These are phyloP conservation scores for Mucor mucedo DNA, from an alignment of 371 early-diverging fungal species.

Conservation along the genomic window DNA sequence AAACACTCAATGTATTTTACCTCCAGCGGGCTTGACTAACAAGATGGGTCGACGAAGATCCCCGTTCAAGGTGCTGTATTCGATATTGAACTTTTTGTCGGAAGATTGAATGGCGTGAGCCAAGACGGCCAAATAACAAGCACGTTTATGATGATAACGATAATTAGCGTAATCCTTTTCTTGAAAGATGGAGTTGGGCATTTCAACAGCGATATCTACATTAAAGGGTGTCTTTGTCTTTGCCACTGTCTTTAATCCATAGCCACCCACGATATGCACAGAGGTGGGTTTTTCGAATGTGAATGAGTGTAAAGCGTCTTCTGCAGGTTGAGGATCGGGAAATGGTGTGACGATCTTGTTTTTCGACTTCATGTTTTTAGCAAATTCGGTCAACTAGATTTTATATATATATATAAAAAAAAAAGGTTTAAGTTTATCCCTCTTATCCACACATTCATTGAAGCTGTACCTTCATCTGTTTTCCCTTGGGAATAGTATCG, in stretches of 20 bases:
- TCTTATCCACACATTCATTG: neutral
- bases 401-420: no score
- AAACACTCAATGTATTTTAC: constrained; percentile 28
- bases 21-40: constrained; percentile 60
- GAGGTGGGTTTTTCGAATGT: constrained; percentile 75
- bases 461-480: constrained; percentile 46
- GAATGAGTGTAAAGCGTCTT: constrained; percentile 77
- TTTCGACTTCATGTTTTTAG: constrained; percentile 52
- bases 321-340: constrained; percentile 70
- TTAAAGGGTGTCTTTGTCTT: constrained; percentile 68
- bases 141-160: constrained; percentile 94
- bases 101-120: constrained; percentile 57
- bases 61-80: constrained; percentile 67
- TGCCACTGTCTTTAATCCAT: constrained; percentile 77
- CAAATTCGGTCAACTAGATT: constrained; percentile 54
- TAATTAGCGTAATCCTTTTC: constrained; percentile 94
- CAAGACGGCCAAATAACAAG: constrained; percentile 84
- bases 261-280: constrained; percentile 90
- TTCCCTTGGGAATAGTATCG: constrained; percentile 53
- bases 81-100: constrained; percentile 60
- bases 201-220: constrained; percentile 92
- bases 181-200: constrained; percentile 86
- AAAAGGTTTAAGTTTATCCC: neutral
- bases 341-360: constrained; percentile 73
- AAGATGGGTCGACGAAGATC: constrained; percentile 83